Percentiles rank a stretch among this genome's conserved stretches.
phyloP scores from a whole-genome alignment of 306 rosid species.

The Cicer chorassanicum region DNA sequence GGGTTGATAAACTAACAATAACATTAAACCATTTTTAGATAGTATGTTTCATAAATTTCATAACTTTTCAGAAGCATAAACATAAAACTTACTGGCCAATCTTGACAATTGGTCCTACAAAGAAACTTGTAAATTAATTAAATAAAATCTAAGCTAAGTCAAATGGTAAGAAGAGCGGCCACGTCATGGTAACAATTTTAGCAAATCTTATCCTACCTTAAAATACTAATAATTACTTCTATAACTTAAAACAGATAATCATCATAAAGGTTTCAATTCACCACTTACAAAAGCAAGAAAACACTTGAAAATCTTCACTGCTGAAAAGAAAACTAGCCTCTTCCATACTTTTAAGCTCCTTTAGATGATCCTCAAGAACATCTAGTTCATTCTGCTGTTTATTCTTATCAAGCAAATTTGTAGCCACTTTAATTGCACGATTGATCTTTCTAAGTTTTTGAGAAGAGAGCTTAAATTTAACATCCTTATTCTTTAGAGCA shows the following conservation, averaged over 20 bases:
- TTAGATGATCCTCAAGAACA: conserved; percentile 27
- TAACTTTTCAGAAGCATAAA: too few relatives aligned
- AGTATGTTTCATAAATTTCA: too few relatives aligned
- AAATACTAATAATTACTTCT: too few relatives aligned
- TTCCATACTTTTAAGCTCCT: conserved; percentile 35
- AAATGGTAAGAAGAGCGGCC: neutral
- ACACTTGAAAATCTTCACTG: neutral
- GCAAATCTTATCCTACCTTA: neutral
- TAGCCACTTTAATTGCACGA: conserved; percentile 28
- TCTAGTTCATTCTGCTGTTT: neutral
- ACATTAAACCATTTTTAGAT: too few relatives aligned
- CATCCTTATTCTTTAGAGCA: conserved; percentile 41
- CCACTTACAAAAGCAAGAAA: neutral
- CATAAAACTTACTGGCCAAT: too few relatives aligned
- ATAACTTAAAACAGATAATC: neutral
- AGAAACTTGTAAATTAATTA: too few relatives aligned
- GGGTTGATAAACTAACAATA: too few relatives aligned
- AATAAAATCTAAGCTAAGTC: too few relatives aligned
- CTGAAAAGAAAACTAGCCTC: neutral
- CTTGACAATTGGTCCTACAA: too few relatives aligned
- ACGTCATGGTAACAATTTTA: too few relatives aligned
- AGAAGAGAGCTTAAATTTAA: conserved; percentile 25
- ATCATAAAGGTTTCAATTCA: neutral
- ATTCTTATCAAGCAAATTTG: neutral
- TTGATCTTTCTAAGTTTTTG: conserved; percentile 14